A percentile compares a stretch with the other conserved stretches of the same genome.
Evolutionary conservation across 139 green algal genomes (phyloP).

Genomic region (Ettlia oleoabundans): DNA sequence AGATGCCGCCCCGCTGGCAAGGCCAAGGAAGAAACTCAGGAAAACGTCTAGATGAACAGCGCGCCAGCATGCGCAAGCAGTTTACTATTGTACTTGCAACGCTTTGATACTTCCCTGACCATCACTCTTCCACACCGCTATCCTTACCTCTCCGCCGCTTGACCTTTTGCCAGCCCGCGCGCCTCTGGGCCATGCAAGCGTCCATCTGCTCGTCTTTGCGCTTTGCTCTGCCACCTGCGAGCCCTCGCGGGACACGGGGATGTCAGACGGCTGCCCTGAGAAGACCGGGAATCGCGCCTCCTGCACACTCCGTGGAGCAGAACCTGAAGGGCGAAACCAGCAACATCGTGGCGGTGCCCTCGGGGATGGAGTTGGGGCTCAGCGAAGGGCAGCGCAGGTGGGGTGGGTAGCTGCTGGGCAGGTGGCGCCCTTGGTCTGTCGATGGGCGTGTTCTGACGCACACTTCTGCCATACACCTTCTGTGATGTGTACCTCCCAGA

Average conservation of each 20-base stretch:
- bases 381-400: constrained; percentile 18
- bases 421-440: no score
- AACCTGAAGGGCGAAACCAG: background rate
- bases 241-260: background rate
- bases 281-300: background rate
- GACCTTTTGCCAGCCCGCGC: background rate
- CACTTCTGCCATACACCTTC: no score
- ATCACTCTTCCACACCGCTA: background rate
- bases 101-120: background rate
- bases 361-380: background rate
- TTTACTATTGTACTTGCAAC: background rate
- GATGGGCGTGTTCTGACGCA: no score
- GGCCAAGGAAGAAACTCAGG: no score
- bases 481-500: no score
- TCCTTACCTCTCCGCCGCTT: background rate
- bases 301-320: background rate
- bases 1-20: background rate
- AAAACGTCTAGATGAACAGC: no score
- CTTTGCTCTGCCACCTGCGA: background rate
- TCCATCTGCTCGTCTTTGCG: no score
- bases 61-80: no score
- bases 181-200: no score
- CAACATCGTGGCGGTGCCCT: constrained; percentile 1
- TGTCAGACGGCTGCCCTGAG: background rate
- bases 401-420: background rate